These are phyloP conservation scores for Posidonia australis DNA, from an alignment of 106 monocot species.

Conservation along the genomic window DNA sequence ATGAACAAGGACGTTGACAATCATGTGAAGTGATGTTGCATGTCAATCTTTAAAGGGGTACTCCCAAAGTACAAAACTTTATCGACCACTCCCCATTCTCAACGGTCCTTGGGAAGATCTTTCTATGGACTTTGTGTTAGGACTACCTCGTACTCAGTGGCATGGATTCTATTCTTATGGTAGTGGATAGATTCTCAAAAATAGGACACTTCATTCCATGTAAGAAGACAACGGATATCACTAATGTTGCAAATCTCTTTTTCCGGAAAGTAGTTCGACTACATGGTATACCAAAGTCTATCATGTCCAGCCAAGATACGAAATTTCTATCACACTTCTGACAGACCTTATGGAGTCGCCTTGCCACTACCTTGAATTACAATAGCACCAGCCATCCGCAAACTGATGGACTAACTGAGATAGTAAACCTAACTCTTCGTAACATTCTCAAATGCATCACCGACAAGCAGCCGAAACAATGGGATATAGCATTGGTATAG, in stretches of 20 bases:
- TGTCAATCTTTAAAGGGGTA: constrained; percentile 1
- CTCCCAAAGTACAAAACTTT: constrained; percentile 1
- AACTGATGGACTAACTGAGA: neutral
- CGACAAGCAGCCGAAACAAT: no score
- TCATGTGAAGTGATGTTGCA: neutral
- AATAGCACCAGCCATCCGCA: neutral
- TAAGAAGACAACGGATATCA: neutral
- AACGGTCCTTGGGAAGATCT: neutral
- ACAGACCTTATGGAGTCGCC: neutral
- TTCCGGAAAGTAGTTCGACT: neutral
- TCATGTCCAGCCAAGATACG: neutral
- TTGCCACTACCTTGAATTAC: neutral
- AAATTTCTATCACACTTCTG: neutral
- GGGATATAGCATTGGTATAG: no score
- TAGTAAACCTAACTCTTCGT: neutral
- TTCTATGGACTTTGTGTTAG: constrained; percentile 7
- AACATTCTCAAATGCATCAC: no score
- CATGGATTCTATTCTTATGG: neutral
- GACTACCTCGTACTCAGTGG: neutral
- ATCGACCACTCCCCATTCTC: neutral
- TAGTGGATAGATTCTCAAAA: neutral
- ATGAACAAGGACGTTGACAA: neutral
- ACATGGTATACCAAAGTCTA: neutral
- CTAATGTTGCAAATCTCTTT: neutral
- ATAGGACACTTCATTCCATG: neutral